Evolutionary conservation across 495 filamentous ascomycete genomes (phyloP).

Genomic region (Penicillium roqueforti): DNA sequence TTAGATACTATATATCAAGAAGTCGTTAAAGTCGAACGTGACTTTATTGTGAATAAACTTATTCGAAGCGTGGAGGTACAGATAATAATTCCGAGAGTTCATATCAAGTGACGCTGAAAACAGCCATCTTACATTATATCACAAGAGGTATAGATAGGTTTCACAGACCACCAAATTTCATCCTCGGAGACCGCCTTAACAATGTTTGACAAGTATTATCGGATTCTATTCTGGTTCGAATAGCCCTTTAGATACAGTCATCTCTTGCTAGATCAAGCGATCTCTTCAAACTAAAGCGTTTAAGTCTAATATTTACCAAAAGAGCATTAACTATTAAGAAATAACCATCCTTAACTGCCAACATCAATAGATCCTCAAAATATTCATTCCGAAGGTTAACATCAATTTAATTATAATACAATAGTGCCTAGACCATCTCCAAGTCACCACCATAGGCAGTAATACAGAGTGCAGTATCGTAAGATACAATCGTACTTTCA

Average conservation of each 20-base stretch:
- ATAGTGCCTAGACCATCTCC: slow-evolving; percentile 9
- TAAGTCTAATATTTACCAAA: not conserved
- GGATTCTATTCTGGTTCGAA: not conserved
- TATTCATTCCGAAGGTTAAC: slow-evolving; percentile 5
- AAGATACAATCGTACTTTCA: slow-evolving; percentile 4
- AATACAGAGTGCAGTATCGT: slow-evolving; percentile 14
- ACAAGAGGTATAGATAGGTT: slow-evolving; percentile 2
- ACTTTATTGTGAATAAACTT: not conserved
- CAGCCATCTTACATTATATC: not conserved
- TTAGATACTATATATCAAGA: not conserved
- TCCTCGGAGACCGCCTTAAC: slow-evolving; percentile 1
- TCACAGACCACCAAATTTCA: not conserved
- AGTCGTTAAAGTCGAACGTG: not conserved
- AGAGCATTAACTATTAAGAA: slow-evolving; percentile 2
- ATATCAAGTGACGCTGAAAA: not conserved
- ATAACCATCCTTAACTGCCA: slow-evolving; percentile 2
- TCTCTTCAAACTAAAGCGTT: slow-evolving; percentile 1
- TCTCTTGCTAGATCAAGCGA: slow-evolving; percentile 1
- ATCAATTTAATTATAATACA: slow-evolving; percentile 7
- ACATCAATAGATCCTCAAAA: slow-evolving; percentile 5
- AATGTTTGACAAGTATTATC: slow-evolving; percentile 1
- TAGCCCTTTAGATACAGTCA: slow-evolving; percentile 3
- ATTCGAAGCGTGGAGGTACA: not conserved
- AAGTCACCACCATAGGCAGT: slow-evolving; percentile 8
- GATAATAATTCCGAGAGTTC: slow-evolving; percentile 1